Base-by-base conservation (phyloP, 176 grass and related monocot genomes). In the Eragrostis nindensis region DNA sequence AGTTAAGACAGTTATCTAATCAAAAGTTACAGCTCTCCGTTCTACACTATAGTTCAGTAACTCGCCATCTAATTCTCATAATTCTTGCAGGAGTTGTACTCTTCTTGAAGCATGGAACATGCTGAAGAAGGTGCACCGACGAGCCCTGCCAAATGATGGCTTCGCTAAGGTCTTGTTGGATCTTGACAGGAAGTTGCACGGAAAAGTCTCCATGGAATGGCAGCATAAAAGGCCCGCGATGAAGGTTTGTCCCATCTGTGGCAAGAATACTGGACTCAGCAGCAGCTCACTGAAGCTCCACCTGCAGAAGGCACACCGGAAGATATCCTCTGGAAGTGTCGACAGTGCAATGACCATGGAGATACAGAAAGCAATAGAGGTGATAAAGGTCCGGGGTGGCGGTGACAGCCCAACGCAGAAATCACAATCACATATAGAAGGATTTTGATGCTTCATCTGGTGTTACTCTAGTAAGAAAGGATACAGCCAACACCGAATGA, bases 281-380 rank as follows among this genome's bases (percentile, higher is more conserved):
- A 98, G 90, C 79, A 91, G 92, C 67, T 98, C 96, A 40, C 76
- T 98, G 66, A 98, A 95, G 80, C 84, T 98, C n/a, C 96, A 98
- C 79, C 87, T 91, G 70, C 90, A 95, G 64, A 98, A 93, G 76
- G 88, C 84, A 0, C 96, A 98, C 74, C 84, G 84, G 63, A 93
- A 89, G 79, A 88, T 98, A 68, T 93, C 86, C 15, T 88, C 88
- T 0, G 88, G 92, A 29, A 98, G 96, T 26, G 92, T 95, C 11
- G 96, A 98, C 83, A 95, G 88, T 0, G 88, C 92, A 11, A 93
- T 93, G 83, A 65, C 81, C 14, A 26, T 93, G 74, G 96, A 98
- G 92, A 91, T 95, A 66, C 86, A 95, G 38, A 98, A 86, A 77
- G 90, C 88, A 36, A 57, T 91, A 6, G 88, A 93, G 64, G 83